phyloP scores from a whole-genome alignment of 2,329 filamentous ascomycete genomes.

The Dactylella cylindrospora region DNA sequence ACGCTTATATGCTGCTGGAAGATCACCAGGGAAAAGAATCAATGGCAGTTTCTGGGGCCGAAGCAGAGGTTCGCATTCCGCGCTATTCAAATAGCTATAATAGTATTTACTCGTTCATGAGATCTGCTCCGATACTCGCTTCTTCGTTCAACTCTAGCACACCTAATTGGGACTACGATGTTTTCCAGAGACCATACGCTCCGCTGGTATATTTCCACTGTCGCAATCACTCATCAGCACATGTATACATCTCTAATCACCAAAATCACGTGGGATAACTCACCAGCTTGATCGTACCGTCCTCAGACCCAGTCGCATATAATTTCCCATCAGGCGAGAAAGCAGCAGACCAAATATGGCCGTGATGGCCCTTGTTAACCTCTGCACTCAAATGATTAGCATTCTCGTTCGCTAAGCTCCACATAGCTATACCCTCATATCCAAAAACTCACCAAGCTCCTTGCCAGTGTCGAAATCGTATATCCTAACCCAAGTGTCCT shows the following conservation, averaged over 20 bases:
- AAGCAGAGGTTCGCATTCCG: conserved; percentile 2
- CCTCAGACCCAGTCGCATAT: conserved; percentile 94
- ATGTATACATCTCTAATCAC: not conserved
- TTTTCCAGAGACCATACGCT: conserved; percentile 67
- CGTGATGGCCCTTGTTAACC: conserved; percentile 93
- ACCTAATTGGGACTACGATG: no score
- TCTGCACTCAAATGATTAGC: conserved; percentile 58
- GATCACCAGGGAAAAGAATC: no score
- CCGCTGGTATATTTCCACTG: conserved; percentile 67
- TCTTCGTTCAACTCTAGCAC: no score
- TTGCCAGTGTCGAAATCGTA: conserved; percentile 82
- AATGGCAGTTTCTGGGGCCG: not conserved
- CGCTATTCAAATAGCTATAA: no score
- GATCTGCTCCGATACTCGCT: no score
- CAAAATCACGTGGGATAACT: conserved; percentile 6
- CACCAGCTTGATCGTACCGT: conserved; percentile 89
- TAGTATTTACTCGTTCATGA: no score
- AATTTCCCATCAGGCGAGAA: conserved; percentile 95
- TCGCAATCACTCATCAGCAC: conserved; percentile 1
- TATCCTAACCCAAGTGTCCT: conserved; percentile 94
- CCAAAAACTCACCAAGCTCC: conserved; percentile 59
- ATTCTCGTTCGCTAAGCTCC: conserved; percentile 5
- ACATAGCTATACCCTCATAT: not conserved
- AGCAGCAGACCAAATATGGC: conserved; percentile 91
- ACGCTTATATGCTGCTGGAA: no score